Percentiles rank a stretch among this genome's conserved stretches.
These are phyloP conservation scores for Pseudohalonectria lignicola DNA, from an alignment of 2,329 filamentous ascomycete genomes.

Conservation along the genomic window DNA sequence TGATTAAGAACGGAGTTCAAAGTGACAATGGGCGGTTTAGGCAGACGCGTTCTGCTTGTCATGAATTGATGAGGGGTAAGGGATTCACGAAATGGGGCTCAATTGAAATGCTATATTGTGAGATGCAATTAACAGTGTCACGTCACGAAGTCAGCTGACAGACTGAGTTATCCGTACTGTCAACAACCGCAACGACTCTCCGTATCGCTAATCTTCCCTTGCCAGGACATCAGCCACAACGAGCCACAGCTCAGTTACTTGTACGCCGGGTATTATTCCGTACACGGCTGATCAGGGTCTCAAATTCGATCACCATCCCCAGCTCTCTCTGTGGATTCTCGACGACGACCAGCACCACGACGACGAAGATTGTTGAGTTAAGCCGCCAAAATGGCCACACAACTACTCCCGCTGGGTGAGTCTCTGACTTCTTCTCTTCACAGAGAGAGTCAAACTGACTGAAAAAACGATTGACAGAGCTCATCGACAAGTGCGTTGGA, in stretches of 20 bases:
- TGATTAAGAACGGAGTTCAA: neutral
- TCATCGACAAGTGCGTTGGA: conserved; percentile 98
- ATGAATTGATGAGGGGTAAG: neutral
- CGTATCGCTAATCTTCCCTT: too few relatives aligned
- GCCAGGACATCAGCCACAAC: too few relatives aligned
- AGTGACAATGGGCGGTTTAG: neutral
- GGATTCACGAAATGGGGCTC: neutral
- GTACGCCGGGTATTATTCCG: too few relatives aligned
- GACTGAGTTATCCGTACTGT: neutral
- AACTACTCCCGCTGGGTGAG: conserved; percentile 61
- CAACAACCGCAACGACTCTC: neutral
- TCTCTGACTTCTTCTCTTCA: too few relatives aligned
- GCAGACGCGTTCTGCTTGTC: neutral
- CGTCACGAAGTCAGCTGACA: neutral
- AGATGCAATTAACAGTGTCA: neutral
- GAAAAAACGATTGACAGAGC: too few relatives aligned
- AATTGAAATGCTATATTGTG: neutral
- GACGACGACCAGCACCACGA: too few relatives aligned
- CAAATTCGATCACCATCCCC: too few relatives aligned
- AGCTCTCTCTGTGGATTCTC: too few relatives aligned
- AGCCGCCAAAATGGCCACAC: conserved; percentile 49
- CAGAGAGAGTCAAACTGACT: too few relatives aligned
- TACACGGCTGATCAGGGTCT: too few relatives aligned
- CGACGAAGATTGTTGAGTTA: too few relatives aligned
- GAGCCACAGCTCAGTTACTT: too few relatives aligned